Evolutionary conservation across 192 early-diverging fungal species (phyloP), one percentile per base, ranked within the genome.

Genomic region (Polychytrium aggregatum): DNA sequence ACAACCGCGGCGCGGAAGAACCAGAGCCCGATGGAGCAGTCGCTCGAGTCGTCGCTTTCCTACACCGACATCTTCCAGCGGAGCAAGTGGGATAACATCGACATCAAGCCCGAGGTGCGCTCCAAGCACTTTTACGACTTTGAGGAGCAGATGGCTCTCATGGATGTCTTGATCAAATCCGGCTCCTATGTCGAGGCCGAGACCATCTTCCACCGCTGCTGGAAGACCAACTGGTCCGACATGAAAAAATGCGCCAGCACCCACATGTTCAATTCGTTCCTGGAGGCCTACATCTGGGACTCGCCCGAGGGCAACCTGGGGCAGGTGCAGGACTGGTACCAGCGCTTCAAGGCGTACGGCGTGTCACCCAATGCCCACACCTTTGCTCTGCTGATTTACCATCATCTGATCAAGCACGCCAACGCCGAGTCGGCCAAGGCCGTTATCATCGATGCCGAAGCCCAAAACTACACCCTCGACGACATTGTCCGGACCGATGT

Each of bases 201-300:
- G 46, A 63, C 72, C 20, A 77, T 91, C 28, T 74, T 88, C 46
- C 40, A 67, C 4, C 69, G 81, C 21, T 55, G 86, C 21, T 68
- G 78, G 49, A 74, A 69, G 43, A 65, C 70, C 47, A 78, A 83
- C 50, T 67, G 79, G 2, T 65, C 67, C 24, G 85, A 86, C 40
- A 85, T 87, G 84, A 52, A 66, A 29, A 63, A 82, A 25, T 59
- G 77, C 11, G 77, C 74, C 3, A 82, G 87, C 31, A 81, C 75
- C 11, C 63, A 70, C 13, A 64, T 90, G 34, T 74, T 90, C 57
- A 95, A 95, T 58, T 76, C 83, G 29, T 85, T 95, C 28, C 60
- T 95, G n/a, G 76, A 82, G 39, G 82, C 68, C 53, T 30, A 57
- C 36, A 13, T 29, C 44, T 24, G 14, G 29, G 13, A 5, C 31